Evolutionary conservation across 2,329 filamentous ascomycete genomes (phyloP).

Genomic region (Emericellopsis cladophorae): DNA sequence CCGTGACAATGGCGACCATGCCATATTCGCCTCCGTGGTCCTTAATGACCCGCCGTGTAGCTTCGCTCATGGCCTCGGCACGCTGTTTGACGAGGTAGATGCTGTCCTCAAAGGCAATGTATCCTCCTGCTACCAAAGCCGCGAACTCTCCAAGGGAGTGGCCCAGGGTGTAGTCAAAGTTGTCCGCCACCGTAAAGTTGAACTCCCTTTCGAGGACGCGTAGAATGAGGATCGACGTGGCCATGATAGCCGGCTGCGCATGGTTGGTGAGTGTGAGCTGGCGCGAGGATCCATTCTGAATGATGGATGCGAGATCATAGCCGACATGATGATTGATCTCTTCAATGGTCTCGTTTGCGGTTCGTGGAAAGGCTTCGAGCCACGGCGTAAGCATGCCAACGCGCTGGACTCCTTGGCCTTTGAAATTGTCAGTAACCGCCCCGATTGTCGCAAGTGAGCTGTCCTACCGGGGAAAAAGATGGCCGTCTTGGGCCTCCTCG

Average conservation of each 20-base stretch:
- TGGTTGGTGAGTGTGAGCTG: conserved; percentile 71
- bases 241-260: conserved; percentile 93
- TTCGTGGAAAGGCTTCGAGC: conserved; percentile 74
- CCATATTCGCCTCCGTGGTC: conserved; percentile 72
- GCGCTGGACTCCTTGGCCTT: conserved; percentile 85
- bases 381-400: conserved; percentile 80
- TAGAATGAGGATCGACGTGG: conserved; percentile 80
- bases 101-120: conserved; percentile 66
- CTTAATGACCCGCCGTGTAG: conserved; percentile 52
- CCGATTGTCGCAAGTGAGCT: not conserved
- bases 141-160: conserved; percentile 92
- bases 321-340: conserved; percentile 73
- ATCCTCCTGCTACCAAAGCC: conserved; percentile 73
- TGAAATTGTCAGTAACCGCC: conserved; percentile 5
- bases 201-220: conserved; percentile 80
- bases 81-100: conserved; percentile 64
- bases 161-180: conserved; percentile 73
- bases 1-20: conserved; percentile 88
- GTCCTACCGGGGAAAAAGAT: conserved; percentile 45
- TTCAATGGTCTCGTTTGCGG: conserved; percentile 63
- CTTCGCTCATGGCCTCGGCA: conserved; percentile 73
- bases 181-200: conserved; percentile 55
- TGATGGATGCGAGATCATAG: conserved; percentile 63
- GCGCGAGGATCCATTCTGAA: conserved; percentile 67
- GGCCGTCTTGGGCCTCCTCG: conserved; percentile 34